These are phyloP conservation scores for Euphrasia confusa DNA, from an alignment of 257 asterid species.

Conservation along the genomic window DNA sequence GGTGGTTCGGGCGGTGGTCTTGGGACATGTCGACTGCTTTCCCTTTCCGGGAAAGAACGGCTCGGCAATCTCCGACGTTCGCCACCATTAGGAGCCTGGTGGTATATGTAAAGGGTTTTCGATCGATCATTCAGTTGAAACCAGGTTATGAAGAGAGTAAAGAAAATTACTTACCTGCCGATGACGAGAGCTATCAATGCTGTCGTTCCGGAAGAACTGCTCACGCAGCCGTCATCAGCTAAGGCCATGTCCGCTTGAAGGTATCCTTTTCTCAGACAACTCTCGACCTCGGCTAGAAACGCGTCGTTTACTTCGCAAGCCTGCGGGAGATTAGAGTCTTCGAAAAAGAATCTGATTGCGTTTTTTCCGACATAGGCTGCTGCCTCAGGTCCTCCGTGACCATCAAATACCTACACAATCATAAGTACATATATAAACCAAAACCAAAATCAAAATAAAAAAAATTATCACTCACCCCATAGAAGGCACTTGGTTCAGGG, in stretches of 20 bases:
- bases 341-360: constrained; percentile 54
- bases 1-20: constrained; percentile 61
- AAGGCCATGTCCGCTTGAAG: constrained; percentile 60
- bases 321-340: constrained; percentile 50
- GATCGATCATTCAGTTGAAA: no score
- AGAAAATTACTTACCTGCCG: constrained; percentile 37
- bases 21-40: constrained; percentile 77
- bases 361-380: constrained; percentile 58
- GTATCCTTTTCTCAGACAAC: constrained; percentile 49
- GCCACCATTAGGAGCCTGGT: constrained; percentile 64
- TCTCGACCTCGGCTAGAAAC: constrained; percentile 41
- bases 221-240: constrained; percentile 53
- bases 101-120: no score
- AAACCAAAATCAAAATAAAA: not conserved
- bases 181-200: constrained; percentile 59
- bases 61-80: constrained; percentile 80
- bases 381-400: constrained; percentile 95
- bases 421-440: not conserved
- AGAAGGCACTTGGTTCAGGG: constrained; percentile 71
- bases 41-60: constrained; percentile 80
- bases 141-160: no score
- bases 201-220: constrained; percentile 65
- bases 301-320: constrained; percentile 40
- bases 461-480: constrained; percentile 51
- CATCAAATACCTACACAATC: constrained; percentile 58